Evolutionary conservation across 306 rosid species (phyloP).

Genomic region (Crataegus laevigata): DNA sequence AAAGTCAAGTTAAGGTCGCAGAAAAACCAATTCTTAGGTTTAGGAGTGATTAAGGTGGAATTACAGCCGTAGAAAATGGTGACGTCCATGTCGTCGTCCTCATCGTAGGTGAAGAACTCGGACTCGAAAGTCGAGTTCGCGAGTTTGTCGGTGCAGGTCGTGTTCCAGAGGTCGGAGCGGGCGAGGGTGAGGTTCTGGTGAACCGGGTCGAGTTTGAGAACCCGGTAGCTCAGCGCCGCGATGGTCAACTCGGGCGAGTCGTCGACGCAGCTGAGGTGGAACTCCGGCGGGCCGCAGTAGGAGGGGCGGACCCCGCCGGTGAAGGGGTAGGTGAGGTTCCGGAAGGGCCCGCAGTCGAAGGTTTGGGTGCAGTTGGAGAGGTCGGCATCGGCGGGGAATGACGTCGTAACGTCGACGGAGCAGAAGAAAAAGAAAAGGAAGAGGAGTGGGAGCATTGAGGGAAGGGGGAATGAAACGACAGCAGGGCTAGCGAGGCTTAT

Average conservation of each 20-base stretch:
- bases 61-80: constrained; percentile 36
- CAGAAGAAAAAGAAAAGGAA: constrained; percentile 1
- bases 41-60: not conserved
- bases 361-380: constrained; percentile 31
- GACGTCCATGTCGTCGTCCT: constrained; percentile 32
- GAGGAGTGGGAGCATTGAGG: constrained; percentile 11
- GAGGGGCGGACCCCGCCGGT: constrained; percentile 35
- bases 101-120: constrained; percentile 5
- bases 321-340: constrained; percentile 47
- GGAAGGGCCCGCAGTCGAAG: constrained; percentile 47
- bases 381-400: constrained; percentile 19
- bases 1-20: constrained; percentile 9
- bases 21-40: constrained; percentile 23
- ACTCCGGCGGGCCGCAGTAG: constrained; percentile 48
- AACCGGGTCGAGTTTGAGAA: constrained; percentile 23
- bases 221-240: constrained; percentile 26
- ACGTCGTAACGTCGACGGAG: constrained; percentile 20
- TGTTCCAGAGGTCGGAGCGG: constrained; percentile 52
- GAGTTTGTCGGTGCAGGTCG: constrained; percentile 28
- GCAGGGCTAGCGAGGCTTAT: not conserved
- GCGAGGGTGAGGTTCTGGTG: constrained; percentile 27
- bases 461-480: not conserved
- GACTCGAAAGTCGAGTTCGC: constrained; percentile 24
- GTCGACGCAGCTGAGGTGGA: constrained; percentile 30
- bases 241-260: constrained; percentile 25